phyloP scores from a whole-genome alignment of 371 early-diverging fungal genomes.

The Rhizoclosmatium hyalinum region DNA sequence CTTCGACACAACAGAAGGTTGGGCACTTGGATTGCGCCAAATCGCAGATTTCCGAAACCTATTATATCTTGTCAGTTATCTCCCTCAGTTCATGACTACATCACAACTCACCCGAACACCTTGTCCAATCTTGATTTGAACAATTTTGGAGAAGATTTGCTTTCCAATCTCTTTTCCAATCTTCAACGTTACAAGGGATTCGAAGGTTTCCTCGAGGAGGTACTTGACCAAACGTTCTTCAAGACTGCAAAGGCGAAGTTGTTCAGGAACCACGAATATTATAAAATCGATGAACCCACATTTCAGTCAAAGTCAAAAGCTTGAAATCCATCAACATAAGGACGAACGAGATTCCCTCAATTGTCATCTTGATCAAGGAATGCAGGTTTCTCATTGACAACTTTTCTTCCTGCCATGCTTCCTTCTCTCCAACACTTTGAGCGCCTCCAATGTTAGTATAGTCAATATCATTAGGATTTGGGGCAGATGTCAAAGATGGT shows the following conservation, averaged over 20 bases:
- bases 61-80: background rate
- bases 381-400: slow-evolving; percentile 73
- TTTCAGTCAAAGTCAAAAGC: slow-evolving; percentile 62
- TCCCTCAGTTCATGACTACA: background rate
- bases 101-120: slow-evolving; percentile 54
- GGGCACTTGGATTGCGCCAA: slow-evolving; percentile 73
- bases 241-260: slow-evolving; percentile 4
- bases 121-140: slow-evolving; percentile 71
- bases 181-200: slow-evolving; percentile 64
- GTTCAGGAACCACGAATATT: background rate
- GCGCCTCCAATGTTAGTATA: slow-evolving; percentile 20
- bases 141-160: slow-evolving; percentile 74
- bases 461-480: slow-evolving; percentile 37
- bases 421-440: slow-evolving; percentile 32
- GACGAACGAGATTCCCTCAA: slow-evolving; percentile 80
- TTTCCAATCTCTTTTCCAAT: slow-evolving; percentile 70
- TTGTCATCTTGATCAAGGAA: slow-evolving; percentile 66
- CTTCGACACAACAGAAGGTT: slow-evolving; percentile 72
- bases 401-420: slow-evolving; percentile 67
- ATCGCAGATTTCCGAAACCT: slow-evolving; percentile 49
- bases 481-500: slow-evolving; percentile 35
- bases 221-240: slow-evolving; percentile 6
- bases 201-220: slow-evolving; percentile 53
- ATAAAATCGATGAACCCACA: slow-evolving; percentile 34
- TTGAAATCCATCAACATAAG: slow-evolving; percentile 74